These are phyloP conservation scores for Penicillium pancosmium DNA, from an alignment of 495 filamentous ascomycete species.

Conservation along the genomic window DNA sequence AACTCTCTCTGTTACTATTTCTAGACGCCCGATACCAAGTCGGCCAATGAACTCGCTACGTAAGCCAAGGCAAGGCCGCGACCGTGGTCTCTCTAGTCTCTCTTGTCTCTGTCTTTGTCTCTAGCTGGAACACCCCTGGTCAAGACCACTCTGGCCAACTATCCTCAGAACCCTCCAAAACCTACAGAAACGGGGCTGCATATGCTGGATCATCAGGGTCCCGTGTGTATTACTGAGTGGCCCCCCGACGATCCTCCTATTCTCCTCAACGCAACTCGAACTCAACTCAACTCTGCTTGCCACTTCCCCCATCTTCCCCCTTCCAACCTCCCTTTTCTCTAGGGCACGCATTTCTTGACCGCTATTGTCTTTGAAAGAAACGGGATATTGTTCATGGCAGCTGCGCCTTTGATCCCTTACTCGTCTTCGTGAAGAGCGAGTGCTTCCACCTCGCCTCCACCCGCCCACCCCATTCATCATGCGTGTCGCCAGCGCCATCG, in stretches of 20 bases:
- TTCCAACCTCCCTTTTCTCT: background rate
- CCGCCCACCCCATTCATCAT: constrained; percentile 25
- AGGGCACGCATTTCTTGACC: too few species aligned
- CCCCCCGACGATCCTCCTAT: constrained; percentile 17
- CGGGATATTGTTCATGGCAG: constrained; percentile 32
- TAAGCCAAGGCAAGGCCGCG: constrained; percentile 3
- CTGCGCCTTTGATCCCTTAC: constrained; percentile 8
- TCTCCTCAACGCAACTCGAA: background rate
- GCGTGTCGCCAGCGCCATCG: constrained; percentile 43
- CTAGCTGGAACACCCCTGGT: background rate
- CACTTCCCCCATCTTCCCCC: constrained; percentile 1
- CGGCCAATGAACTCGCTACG: background rate
- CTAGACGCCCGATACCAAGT: background rate
- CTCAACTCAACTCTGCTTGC: constrained; percentile 1
- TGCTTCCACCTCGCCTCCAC: constrained; percentile 11
- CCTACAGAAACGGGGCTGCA: background rate
- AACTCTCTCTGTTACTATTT: constrained; percentile 1
- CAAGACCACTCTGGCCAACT: background rate
- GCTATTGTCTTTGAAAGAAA: background rate
- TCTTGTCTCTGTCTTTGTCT: background rate
- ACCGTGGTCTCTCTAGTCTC: too few species aligned
- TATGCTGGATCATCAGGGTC: constrained; percentile 5
- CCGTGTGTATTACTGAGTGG: constrained; percentile 1
- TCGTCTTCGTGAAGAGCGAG: constrained; percentile 19
- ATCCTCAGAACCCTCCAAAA: background rate